Evolutionary conservation across 2,329 filamentous ascomycete species (phyloP).

Genomic region (Microcyclospora tardicrescens): DNA sequence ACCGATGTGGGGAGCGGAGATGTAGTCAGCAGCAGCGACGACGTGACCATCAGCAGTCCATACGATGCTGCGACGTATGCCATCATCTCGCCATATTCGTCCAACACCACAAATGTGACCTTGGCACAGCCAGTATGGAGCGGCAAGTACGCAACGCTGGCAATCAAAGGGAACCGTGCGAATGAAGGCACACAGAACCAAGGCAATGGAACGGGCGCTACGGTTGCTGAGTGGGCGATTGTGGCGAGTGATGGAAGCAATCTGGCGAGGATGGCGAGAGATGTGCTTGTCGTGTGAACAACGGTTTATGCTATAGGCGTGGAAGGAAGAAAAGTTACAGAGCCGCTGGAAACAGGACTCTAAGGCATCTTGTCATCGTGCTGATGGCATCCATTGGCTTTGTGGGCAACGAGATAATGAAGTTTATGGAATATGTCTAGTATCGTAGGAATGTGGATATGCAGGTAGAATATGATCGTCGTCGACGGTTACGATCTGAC

Average conservation of each 20-base stretch:
- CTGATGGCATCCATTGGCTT: too few relatives aligned
- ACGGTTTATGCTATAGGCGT: too few relatives aligned
- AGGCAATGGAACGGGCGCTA: constrained; percentile 31
- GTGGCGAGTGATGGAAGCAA: constrained; percentile 7
- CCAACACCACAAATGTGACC: constrained; percentile 35
- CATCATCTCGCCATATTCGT: constrained; percentile 28
- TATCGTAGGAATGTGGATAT: too few relatives aligned
- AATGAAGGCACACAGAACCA: constrained; percentile 15
- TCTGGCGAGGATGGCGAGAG: neutral
- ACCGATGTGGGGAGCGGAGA: constrained; percentile 21
- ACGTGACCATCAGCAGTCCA: constrained; percentile 29
- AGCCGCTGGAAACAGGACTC: too few relatives aligned
- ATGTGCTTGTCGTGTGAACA: too few relatives aligned
- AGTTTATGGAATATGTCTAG: too few relatives aligned
- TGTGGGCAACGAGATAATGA: too few relatives aligned
- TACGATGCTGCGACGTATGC: constrained; percentile 25
- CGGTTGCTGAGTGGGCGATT: constrained; percentile 37
- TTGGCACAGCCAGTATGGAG: constrained; percentile 28
- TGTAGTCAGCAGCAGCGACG: constrained; percentile 11
- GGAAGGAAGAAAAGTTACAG: too few relatives aligned
- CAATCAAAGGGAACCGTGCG: constrained; percentile 36
- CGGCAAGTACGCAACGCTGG: constrained; percentile 33
- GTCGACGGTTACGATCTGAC: too few relatives aligned
- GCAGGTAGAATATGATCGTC: too few relatives aligned
- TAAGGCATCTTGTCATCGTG: too few relatives aligned